Evolutionary conservation across 768 basidiomycete genomes (phyloP).

Genomic region (Boletus barrowsii): DNA sequence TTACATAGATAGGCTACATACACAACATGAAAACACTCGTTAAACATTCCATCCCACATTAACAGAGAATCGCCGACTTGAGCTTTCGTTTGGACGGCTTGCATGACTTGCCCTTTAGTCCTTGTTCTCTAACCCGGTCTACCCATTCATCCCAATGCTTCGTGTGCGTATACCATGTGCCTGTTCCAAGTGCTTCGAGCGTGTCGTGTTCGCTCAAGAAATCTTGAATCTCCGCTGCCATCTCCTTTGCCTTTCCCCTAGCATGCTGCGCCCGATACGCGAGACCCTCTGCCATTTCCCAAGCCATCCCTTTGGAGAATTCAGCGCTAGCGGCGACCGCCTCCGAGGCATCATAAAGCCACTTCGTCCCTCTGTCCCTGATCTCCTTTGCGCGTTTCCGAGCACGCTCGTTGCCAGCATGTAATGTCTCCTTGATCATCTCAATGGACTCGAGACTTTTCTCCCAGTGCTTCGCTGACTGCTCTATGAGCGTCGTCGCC

Average conservation of each 20-base stretch:
- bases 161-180: conserved; percentile 17
- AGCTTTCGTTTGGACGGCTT: conserved; percentile 15
- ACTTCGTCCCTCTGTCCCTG: conserved; percentile 45
- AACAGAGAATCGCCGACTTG: conserved; percentile 13
- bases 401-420: conserved; percentile 50
- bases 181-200: conserved; percentile 11
- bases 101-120: conserved; percentile 6
- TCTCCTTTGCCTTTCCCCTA: conserved; percentile 42
- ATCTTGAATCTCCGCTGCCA: conserved; percentile 37
- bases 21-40: conserved; percentile 1
- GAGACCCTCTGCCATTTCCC: conserved; percentile 36
- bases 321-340: conserved; percentile 40
- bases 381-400: conserved; percentile 52
- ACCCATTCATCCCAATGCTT: conserved; percentile 22
- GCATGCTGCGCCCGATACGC: conserved; percentile 42
- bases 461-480: conserved; percentile 39
- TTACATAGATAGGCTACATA: conserved; percentile 24
- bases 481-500: conserved; percentile 42
- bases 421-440: conserved; percentile 38
- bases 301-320: conserved; percentile 42
- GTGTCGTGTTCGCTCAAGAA: conserved; percentile 22
- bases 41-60: background rate
- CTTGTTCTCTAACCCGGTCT: conserved; percentile 1
- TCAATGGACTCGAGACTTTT: conserved; percentile 37
- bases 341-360: conserved; percentile 43